These are phyloP conservation scores for Eucalyptus tenuipes DNA, from an alignment of 345 rosid genomes.

Conservation along the genomic window DNA sequence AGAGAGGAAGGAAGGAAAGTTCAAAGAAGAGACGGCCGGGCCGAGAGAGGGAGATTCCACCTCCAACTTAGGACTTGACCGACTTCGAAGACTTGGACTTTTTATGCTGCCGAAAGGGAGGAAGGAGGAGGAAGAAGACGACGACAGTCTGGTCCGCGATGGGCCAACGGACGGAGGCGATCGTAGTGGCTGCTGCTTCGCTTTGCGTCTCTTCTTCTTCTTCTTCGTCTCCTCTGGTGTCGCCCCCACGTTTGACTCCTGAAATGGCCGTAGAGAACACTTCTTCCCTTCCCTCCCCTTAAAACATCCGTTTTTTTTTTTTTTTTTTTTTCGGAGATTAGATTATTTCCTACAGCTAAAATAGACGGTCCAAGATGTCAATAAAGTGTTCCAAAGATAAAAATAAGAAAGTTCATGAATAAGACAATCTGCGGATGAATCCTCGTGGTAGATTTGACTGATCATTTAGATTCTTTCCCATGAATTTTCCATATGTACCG, in stretches of 20 bases:
- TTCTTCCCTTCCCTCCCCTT: neutral
- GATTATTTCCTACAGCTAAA: neutral
- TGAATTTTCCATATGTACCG: neutral
- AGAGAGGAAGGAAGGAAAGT: neutral
- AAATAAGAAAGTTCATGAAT: neutral
- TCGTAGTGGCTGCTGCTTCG: neutral
- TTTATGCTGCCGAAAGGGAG: neutral
- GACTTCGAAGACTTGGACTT: neutral
- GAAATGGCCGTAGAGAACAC: neutral
- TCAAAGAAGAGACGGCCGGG: neutral
- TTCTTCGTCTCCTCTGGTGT: neutral
- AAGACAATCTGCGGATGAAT: neutral
- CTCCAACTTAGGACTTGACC: neutral
- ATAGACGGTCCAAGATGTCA: neutral
- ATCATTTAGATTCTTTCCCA: neutral
- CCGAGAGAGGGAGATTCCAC: neutral
- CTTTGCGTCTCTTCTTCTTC: neutral
- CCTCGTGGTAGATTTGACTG: neutral
- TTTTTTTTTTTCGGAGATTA: rapidly evolving
- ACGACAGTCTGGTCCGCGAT: neutral
- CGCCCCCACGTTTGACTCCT: neutral
- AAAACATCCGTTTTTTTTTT: no score
- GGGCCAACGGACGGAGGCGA: neutral
- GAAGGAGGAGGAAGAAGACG: neutral
- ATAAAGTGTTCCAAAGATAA: neutral